Conservation (phyloP, 2,329 filamentous ascomycete species). For the Trichoderma hamatum region DNA sequence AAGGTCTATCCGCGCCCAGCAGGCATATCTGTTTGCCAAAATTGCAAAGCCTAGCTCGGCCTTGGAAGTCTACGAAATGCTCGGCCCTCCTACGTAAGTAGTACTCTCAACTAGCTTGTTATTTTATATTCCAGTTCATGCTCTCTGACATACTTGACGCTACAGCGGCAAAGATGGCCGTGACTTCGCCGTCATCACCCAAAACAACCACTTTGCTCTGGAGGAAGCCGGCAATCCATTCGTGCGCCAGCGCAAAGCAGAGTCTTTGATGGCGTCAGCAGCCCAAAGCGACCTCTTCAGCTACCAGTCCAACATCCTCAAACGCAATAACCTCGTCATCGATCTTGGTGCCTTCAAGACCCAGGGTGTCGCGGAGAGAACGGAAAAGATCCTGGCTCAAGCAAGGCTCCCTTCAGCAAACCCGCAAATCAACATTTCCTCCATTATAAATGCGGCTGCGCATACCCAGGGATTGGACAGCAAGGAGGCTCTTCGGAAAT, state of each 20-base stretch:
- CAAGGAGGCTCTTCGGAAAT: constrained; percentile 68
- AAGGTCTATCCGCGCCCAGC: constrained; percentile 74
- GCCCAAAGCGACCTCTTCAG: constrained; percentile 68
- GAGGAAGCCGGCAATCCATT: constrained; percentile 64
- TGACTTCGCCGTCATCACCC: constrained; percentile 66
- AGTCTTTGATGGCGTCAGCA: constrained; percentile 55
- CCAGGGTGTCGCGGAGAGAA: constrained; percentile 58
- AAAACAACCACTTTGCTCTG: constrained; percentile 61
- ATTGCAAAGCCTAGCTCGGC: constrained; percentile 70
- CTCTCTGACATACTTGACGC: background rate
- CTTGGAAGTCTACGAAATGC: constrained; percentile 60
- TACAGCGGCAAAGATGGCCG: constrained; percentile 50
- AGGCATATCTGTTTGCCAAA: constrained; percentile 70
- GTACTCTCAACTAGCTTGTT: background rate
- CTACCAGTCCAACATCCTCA: constrained; percentile 63
- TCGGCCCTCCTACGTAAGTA: constrained; percentile 65
- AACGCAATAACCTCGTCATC: constrained; percentile 65
- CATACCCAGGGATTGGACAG: constrained; percentile 65
- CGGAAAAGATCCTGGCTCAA: constrained; percentile 45
- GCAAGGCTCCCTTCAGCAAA: constrained; percentile 36
- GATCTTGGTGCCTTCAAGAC: constrained; percentile 71
- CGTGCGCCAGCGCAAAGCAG: constrained; percentile 64
- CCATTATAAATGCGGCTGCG: constrained; percentile 70
- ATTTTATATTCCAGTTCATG: background rate
- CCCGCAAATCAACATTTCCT: constrained; percentile 46